These are phyloP conservation scores for Diplodia seriata DNA, from an alignment of 2,329 filamentous ascomycete species.

Conservation along the genomic window DNA sequence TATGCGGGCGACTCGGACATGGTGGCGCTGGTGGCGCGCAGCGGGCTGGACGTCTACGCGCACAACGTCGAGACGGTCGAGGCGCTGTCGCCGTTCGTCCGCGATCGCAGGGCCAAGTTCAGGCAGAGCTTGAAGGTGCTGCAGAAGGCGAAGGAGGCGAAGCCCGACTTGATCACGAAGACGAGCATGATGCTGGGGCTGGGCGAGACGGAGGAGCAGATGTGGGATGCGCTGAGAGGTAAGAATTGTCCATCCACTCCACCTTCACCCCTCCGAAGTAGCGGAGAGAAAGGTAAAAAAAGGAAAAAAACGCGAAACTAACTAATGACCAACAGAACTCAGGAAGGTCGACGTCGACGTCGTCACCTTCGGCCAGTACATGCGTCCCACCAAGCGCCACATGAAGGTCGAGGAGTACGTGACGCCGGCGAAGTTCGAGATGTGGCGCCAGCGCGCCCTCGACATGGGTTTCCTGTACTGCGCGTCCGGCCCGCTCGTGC, in stretches of 20 bases:
- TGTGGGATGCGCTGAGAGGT: constrained; percentile 79
- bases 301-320: neutral
- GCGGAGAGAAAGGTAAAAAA: neutral
- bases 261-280: neutral
- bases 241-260: constrained; percentile 37
- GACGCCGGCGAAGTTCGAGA: constrained; percentile 87
- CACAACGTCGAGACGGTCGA: constrained; percentile 98
- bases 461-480: constrained; percentile 98
- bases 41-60: constrained; percentile 93
- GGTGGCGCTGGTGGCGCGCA: constrained; percentile 82
- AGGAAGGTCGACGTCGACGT: constrained; percentile 85
- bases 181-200: constrained; percentile 96
- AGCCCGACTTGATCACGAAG: constrained; percentile 89
- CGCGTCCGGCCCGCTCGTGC: constrained; percentile 88
- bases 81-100: constrained; percentile 84
- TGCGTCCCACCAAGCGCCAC: constrained; percentile 97
- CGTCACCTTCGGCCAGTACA: constrained; percentile 99
- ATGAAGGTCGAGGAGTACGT: constrained; percentile 97
- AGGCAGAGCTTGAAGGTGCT: constrained; percentile 82
- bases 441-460: constrained; percentile 87
- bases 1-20: constrained; percentile 85
- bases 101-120: constrained; percentile 89
- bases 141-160: constrained; percentile 78
- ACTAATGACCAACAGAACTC: constrained; percentile 63
- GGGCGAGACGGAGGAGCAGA: constrained; percentile 87